Evolutionary conservation across 2,329 filamentous ascomycete genomes (phyloP).

Genomic region (Westerdykella sp.): DNA sequence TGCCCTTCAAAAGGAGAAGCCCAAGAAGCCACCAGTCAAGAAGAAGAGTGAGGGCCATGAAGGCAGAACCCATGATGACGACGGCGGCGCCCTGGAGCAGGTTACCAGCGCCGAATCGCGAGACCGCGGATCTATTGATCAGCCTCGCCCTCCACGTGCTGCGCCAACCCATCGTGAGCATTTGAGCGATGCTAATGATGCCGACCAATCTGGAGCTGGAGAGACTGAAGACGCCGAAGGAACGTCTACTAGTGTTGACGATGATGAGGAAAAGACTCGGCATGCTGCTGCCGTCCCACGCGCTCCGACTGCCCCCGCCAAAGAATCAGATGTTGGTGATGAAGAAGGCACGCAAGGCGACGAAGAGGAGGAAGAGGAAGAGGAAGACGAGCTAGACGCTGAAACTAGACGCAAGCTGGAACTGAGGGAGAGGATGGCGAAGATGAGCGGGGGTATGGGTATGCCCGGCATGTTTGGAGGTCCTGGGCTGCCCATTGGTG

Average conservation of each 20-base stretch:
- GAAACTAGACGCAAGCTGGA: slow-evolving; percentile 82
- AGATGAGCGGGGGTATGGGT: slow-evolving; percentile 96
- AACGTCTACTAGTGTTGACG: slow-evolving; percentile 64
- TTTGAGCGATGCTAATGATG: slow-evolving; percentile 58
- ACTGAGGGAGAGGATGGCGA: slow-evolving; percentile 90
- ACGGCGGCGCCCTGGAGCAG: slow-evolving; percentile 34
- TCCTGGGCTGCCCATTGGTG: slow-evolving; percentile 58
- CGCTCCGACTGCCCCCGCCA: slow-evolving; percentile 37
- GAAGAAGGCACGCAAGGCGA: slow-evolving; percentile 46
- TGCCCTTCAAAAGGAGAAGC: slow-evolving; percentile 73
- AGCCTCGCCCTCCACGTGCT: slow-evolving; percentile 33
- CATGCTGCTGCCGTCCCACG: slow-evolving; percentile 13
- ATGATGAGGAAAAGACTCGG: slow-evolving; percentile 56
- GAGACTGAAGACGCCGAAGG: slow-evolving; percentile 58
- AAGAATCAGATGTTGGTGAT: slow-evolving; percentile 44
- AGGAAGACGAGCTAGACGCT: slow-evolving; percentile 80
- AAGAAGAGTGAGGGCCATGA: slow-evolving; percentile 53
- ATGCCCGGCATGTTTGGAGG: slow-evolving; percentile 91
- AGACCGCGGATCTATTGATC: slow-evolving; percentile 37
- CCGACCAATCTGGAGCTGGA: slow-evolving; percentile 58
- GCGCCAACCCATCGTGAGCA: slow-evolving; percentile 46
- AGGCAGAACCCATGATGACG: slow-evolving; percentile 24
- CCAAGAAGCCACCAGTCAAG: slow-evolving; percentile 62
- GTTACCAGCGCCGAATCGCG: slow-evolving; percentile 30
- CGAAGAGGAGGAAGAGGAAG: slow-evolving; percentile 60